Evolutionary conservation across 2,329 filamentous ascomycete species (phyloP).

Genomic region (Colletotrichum brevisporum): DNA sequence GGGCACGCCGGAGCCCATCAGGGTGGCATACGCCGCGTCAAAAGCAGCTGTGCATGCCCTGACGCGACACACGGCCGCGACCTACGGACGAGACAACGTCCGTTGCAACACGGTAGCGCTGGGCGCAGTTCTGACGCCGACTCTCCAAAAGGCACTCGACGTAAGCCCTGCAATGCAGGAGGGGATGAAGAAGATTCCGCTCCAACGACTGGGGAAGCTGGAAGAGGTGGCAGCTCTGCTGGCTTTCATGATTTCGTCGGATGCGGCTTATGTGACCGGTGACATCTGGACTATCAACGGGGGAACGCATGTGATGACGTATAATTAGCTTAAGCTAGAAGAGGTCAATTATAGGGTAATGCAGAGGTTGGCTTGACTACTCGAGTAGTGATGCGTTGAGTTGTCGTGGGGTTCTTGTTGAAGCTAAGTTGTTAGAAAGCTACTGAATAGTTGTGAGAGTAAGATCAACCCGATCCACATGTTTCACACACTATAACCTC

Average conservation of each 20-base stretch:
- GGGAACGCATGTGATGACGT: slow-evolving; percentile 20
- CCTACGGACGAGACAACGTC: slow-evolving; percentile 19
- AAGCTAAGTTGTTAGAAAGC: no score
- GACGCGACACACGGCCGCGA: slow-evolving; percentile 22
- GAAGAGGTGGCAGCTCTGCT: slow-evolving; percentile 27
- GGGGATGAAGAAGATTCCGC: not conserved
- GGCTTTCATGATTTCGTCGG: slow-evolving; percentile 27
- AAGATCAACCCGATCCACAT: no score
- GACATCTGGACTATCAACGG: slow-evolving; percentile 30
- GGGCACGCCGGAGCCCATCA: slow-evolving; percentile 17
- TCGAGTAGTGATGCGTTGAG: no score
- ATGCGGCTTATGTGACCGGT: slow-evolving; percentile 20
- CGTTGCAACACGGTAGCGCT: slow-evolving; percentile 20
- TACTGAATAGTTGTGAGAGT: no score
- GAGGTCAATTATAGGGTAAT: no score
- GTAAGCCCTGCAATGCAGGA: slow-evolving; percentile 24
- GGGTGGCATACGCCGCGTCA: slow-evolving; percentile 18
- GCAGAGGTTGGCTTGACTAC: no score
- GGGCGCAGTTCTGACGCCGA: slow-evolving; percentile 13
- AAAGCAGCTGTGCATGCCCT: slow-evolving; percentile 28
- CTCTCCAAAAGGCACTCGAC: slow-evolving; percentile 13
- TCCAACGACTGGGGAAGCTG: slow-evolving; percentile 3
- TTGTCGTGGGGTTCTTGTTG: no score
- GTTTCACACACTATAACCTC: no score
- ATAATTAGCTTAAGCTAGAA: not conserved